Base-by-base conservation (phyloP, 371 early-diverging fungal species). In the Apophysomyces elegans region DNA sequence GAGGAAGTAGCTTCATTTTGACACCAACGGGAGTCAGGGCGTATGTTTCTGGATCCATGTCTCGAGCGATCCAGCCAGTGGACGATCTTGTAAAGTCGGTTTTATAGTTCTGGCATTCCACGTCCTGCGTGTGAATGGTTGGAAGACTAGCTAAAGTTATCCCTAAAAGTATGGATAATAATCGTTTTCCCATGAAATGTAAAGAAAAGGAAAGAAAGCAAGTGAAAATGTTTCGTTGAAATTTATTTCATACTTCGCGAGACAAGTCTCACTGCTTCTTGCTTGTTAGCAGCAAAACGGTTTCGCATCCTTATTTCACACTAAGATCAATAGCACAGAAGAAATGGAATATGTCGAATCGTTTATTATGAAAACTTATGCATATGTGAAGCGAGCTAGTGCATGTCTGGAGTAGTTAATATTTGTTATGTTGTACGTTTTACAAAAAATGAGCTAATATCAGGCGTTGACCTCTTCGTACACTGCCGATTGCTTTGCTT, bases 1-100 rank as follows among this genome's bases (percentile, higher is more conserved):
- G 82, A 41, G 70, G 63, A 14, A 71, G 11, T n/a, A 82, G 56
- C 11, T 67, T 74, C 76, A 82, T 72, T 44, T 68, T 32, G 2
- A 82, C 36, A 11, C 79, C 82, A 3, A 74, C 63, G 1, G 59
- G 21, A 0, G 72, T 73, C 1, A 68, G 14, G 7, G 66, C 63
- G 57, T 69, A 78, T 12, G 69, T 74, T 1, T 71, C 71, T 2
- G 43, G 26, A 4, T 64, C 68, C n/a, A 72, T 73, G 9, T 57
- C 32, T 56, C 74, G 63, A 6, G 72, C 64, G 0, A 43, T 56
- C 83, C 79, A 82, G 4, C 69, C 81, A 14, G 68, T 62, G 6
- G 64, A 66, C 2, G 61, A 54, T 38, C 71, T 56, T 13, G 63
- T 39, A 47, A 81, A 81, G 6, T 71, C 67, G 14, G 73, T 66